Base-by-base conservation (phyloP, 2,329 filamentous ascomycete genomes). In the Hypoxylon sp. region DNA sequence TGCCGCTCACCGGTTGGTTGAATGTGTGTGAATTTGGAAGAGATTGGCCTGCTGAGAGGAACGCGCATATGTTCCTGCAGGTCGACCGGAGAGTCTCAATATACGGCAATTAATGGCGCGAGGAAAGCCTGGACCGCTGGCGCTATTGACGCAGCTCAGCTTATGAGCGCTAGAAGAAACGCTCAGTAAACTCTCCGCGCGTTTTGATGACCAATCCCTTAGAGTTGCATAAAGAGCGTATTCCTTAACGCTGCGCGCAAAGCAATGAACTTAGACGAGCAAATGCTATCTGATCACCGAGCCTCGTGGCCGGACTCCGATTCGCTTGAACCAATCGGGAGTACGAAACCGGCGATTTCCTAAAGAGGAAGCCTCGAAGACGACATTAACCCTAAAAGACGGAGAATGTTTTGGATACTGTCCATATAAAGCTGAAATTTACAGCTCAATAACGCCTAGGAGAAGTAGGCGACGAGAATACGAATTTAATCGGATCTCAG, bases 41-140 rank as follows among this genome's bases (percentile, higher is more conserved):
- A 70, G 69, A 68, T 71, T 67, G 69, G 67, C 63, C 61, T 67
- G 50, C 38, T 57, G 58, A 61, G 58, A 53, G 57, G 65, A 65
- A 58, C 53, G 23, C 63, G 63, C 60, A 63, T 63, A 60, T n/a
- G 68, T 69, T 69, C 66, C 70, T 72, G 68, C 68, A 69, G 66
- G 68, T 65, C 52, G 61, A 58, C 57, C 62, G 64, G 55, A 52
- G 36, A 58, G 63, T 60, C 52, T 59, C 32, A 60, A 68, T 68
- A 60, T 45, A 63, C 63, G 70, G 68, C 68, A 71, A 70, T 70
- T 64, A 65, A 68, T 62, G 57, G 67, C 67, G 67, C 67, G 64
- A 36, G 32, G 57, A 49, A 63, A 57, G 52, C 57, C 59, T 34
- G 43, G 45, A 28, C 61, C 36, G 49, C 43, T 38, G 48, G 43